Percentiles rank a stretch among this genome's conserved stretches.
Evolutionary conservation across 2,329 filamentous ascomycete species (phyloP).

Genomic region (Ascosphaera apis): DNA sequence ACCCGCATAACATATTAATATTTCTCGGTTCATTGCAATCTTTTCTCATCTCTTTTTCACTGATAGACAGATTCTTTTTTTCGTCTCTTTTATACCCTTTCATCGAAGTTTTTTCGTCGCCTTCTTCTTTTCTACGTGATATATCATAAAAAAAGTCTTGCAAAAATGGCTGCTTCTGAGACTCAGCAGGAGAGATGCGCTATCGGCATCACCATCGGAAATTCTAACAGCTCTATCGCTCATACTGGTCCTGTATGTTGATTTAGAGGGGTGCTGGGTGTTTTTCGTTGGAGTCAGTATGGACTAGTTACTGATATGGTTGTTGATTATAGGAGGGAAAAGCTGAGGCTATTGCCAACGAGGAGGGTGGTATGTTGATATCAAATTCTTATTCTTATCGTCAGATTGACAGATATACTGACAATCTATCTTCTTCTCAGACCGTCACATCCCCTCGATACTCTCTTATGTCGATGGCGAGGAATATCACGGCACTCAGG

Average conservation of each 20-base stretch:
- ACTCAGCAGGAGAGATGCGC: conserved; percentile 41
- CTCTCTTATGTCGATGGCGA: conserved; percentile 90
- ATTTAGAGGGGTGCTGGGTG: neutral
- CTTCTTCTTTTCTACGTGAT: too few species aligned
- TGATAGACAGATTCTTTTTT: too few species aligned
- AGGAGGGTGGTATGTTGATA: conserved; percentile 58
- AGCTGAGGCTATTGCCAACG: conserved; percentile 94
- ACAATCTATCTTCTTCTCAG: conserved; percentile 21
- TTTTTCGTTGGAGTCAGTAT: too few species aligned
- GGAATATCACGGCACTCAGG: conserved; percentile 89
- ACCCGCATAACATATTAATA: too few species aligned
- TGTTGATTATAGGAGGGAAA: conserved; percentile 46
- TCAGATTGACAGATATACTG: neutral
- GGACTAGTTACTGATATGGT: too few species aligned
- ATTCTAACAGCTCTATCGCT: conserved; percentile 94
- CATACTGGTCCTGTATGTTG: conserved; percentile 42
- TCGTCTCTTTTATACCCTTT: too few species aligned
- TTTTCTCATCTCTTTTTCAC: too few species aligned
- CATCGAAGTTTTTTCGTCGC: too few species aligned
- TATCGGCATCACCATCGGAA: conserved; percentile 95
- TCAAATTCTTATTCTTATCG: neutral
- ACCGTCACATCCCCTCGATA: conserved; percentile 88
- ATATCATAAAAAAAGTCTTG: too few species aligned
- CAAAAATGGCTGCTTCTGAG: too few species aligned
- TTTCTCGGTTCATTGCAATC: too few species aligned